These are phyloP conservation scores for Acmispon strigosus DNA, from an alignment of 306 rosid species.

Conservation along the genomic window DNA sequence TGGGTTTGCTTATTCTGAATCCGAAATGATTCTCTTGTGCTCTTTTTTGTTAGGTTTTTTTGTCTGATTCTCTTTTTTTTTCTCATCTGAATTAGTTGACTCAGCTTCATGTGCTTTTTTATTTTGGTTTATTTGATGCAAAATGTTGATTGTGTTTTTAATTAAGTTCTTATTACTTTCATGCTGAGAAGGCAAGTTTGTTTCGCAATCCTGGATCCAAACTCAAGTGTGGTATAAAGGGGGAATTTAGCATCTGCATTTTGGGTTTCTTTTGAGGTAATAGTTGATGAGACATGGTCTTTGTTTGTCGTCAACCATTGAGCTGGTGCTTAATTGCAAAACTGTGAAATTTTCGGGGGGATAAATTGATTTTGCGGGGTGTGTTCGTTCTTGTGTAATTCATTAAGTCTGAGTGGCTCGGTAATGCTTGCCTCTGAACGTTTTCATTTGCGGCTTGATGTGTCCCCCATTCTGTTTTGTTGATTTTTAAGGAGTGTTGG, in stretches of 20 bases:
- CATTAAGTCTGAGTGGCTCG: neutral
- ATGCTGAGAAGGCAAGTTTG: neutral
- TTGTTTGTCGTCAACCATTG: neutral
- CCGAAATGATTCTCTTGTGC: neutral
- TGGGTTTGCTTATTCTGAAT: neutral
- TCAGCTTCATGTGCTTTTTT: neutral
- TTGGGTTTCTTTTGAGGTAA: slow-evolving; percentile 1
- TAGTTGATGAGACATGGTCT: neutral
- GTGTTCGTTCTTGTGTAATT: neutral
- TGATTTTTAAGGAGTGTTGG: neutral
- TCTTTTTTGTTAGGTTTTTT: neutral
- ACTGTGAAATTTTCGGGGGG: neutral
- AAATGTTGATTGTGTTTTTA: neutral
- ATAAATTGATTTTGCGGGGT: neutral
- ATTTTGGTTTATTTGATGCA: neutral
- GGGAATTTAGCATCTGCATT: neutral
- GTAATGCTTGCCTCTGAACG: neutral
- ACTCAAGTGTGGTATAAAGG: neutral
- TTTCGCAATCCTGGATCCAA: neutral
- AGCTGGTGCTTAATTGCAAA: neutral
- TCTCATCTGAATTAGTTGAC: neutral
- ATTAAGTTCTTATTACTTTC: neutral
- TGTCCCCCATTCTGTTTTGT: neutral
- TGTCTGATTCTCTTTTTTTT: neutral
- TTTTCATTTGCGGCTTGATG: neutral